A percentile compares a stretch with the other conserved stretches of the same genome.
Conservation (phyloP, 2,329 filamentous ascomycete species). For the Diplodia corticola region DNA sequence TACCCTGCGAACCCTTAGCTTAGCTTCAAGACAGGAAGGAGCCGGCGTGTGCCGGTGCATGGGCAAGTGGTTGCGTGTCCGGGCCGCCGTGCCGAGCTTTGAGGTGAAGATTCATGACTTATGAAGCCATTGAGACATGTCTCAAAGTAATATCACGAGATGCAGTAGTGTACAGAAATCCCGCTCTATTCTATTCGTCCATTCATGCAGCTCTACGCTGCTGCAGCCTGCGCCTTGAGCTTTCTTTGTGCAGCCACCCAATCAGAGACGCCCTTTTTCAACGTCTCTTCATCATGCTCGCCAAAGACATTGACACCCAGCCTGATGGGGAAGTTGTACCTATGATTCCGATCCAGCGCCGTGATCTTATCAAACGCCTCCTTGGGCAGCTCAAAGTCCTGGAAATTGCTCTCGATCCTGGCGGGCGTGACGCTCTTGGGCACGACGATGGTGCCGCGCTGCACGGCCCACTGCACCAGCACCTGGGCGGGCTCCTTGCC, state of each 20-base stretch:
- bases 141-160: not conserved
- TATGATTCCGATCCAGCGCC: conserved; percentile 38
- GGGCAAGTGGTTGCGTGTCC: not conserved
- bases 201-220: not conserved
- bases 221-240: conserved; percentile 2
- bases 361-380: conserved; percentile 36
- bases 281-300: conserved; percentile 16
- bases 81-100: not conserved
- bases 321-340: conserved; percentile 32
- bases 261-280: conserved; percentile 36
- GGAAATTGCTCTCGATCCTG: conserved; percentile 36
- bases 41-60: not conserved
- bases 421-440: conserved; percentile 59
- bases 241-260: conserved; percentile 39
- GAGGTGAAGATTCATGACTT: not conserved
- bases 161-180: not conserved
- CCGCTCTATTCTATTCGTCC: not conserved
- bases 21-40: not conserved
- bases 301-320: conserved; percentile 22
- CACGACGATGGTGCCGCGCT: conserved; percentile 75
- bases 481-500: conserved; percentile 76
- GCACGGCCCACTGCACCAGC: conserved; percentile 82
- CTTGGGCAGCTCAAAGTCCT: conserved; percentile 35
- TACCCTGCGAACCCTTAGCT: not conserved
- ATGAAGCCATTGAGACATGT: not conserved